Evolutionary conservation across 148 eudicot species (phyloP).

Genomic region (Cornus kousa): DNA sequence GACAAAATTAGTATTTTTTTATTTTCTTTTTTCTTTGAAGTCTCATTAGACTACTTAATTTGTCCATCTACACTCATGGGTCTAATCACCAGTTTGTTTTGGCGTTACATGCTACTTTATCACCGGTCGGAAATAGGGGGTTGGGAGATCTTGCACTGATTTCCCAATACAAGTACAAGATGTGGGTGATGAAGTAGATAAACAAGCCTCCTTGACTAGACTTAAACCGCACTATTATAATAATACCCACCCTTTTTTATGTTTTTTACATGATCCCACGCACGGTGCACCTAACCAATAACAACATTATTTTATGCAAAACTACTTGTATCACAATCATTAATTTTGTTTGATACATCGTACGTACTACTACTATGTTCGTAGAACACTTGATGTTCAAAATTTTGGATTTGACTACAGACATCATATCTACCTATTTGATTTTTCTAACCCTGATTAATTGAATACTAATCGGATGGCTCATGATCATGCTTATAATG

Average conservation of each 20-base stretch:
- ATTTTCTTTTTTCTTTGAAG: background rate
- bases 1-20: no score
- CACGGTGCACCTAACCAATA: background rate
- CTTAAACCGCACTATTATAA: slow-evolving; percentile 26
- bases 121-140: slow-evolving; percentile 3
- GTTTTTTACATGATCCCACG: background rate
- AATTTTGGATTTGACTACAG: background rate
- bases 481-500: background rate
- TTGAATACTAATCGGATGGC: background rate
- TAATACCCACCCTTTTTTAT: background rate
- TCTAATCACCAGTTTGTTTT: slow-evolving; percentile 22
- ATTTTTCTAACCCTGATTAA: background rate
- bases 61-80: slow-evolving; percentile 13
- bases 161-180: slow-evolving; percentile 25
- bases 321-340: background rate
- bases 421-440: background rate
- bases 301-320: background rate
- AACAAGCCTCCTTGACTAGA: slow-evolving; percentile 29
- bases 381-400: background rate
- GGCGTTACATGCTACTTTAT: slow-evolving; percentile 1
- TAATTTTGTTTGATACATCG: background rate
- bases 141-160: slow-evolving; percentile 14
- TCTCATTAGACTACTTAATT: background rate
- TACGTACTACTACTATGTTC: background rate
- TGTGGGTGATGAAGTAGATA: slow-evolving; percentile 14